These are phyloP conservation scores for Dryas drummondii DNA, from an alignment of 306 rosid species.

Conservation along the genomic window DNA sequence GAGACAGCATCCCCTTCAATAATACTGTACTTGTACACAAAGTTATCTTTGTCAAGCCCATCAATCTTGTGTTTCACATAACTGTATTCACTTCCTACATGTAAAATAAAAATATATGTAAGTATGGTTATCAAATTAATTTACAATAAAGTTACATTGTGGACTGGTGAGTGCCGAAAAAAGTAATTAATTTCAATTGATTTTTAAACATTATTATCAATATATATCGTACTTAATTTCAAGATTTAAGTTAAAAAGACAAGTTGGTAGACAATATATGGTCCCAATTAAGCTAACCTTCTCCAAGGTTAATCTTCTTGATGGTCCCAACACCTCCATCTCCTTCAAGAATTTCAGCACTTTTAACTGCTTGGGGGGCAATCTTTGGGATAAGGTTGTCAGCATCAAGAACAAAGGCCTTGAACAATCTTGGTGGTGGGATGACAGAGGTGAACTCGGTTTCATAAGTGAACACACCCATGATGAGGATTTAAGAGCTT, in stretches of 20 bases:
- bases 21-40: slow-evolving; percentile 34
- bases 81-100: background rate
- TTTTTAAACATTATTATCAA: too few relatives aligned
- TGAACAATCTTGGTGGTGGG: slow-evolving; percentile 34
- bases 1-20: slow-evolving; percentile 41
- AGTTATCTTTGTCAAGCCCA: slow-evolving; percentile 32
- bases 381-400: slow-evolving; percentile 33
- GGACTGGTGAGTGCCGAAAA: too few relatives aligned
- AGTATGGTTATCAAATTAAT: too few relatives aligned
- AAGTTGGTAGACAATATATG: background rate
- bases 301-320: slow-evolving; percentile 24
- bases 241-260: too few relatives aligned
- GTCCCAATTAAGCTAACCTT: slow-evolving; percentile 2
- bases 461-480: slow-evolving; percentile 41
- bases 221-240: too few relatives aligned
- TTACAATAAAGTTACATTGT: too few relatives aligned
- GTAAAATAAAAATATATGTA: background rate
- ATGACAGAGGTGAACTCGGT: slow-evolving; percentile 13
- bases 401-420: slow-evolving; percentile 35
- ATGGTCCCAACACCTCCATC: slow-evolving; percentile 54
- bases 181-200: too few relatives aligned
- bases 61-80: slow-evolving; percentile 36
- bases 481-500: background rate
- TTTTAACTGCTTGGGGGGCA: slow-evolving; percentile 16
- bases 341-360: slow-evolving; percentile 34